Percentiles rank a stretch among this genome's conserved stretches.
These are phyloP conservation scores for Suillus spraguei DNA, from an alignment of 768 basidiomycete genomes.

Conservation along the genomic window DNA sequence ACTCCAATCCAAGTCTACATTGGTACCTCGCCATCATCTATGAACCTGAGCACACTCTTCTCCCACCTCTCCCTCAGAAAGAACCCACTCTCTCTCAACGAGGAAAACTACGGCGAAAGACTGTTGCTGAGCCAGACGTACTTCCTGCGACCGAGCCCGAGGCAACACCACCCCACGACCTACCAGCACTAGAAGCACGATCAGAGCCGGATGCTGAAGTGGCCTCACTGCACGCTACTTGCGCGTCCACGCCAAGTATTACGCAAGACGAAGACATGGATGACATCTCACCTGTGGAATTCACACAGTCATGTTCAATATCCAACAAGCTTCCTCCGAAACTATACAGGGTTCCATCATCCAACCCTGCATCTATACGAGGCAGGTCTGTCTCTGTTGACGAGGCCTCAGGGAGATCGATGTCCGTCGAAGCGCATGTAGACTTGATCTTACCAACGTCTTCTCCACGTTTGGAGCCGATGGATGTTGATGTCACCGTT, in stretches of 20 bases:
- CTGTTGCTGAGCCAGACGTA: conserved; percentile 7
- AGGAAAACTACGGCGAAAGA: conserved; percentile 8
- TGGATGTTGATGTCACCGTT: conserved; percentile 27
- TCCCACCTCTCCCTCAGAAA: conserved; percentile 46
- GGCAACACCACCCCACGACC: conserved; percentile 10
- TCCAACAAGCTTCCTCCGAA: conserved; percentile 9
- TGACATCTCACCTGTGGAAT: conserved; percentile 11
- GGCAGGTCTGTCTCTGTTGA: neutral
- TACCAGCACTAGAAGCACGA: conserved; percentile 5
- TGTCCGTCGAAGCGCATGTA: neutral
- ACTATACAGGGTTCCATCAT: conserved; percentile 13
- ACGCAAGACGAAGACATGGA: conserved; percentile 19
- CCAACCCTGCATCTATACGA: conserved; percentile 1
- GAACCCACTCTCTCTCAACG: conserved; percentile 13
- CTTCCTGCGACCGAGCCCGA: conserved; percentile 3
- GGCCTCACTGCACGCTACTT: conserved; percentile 20
- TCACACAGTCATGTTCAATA: conserved; percentile 24
- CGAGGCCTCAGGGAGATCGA: neutral
- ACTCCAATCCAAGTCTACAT: conserved; percentile 63
- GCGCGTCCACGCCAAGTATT: conserved; percentile 25
- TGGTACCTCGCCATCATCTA: conserved; percentile 98
- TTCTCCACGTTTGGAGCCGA: conserved; percentile 16
- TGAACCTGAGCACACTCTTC: conserved; percentile 66
- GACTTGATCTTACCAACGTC: conserved; percentile 15
- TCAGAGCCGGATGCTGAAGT: conserved; percentile 19